These are phyloP conservation scores for Boletus calvinii DNA, from an alignment of 1,284 basidiomycete genomes.

Conservation along the genomic window DNA sequence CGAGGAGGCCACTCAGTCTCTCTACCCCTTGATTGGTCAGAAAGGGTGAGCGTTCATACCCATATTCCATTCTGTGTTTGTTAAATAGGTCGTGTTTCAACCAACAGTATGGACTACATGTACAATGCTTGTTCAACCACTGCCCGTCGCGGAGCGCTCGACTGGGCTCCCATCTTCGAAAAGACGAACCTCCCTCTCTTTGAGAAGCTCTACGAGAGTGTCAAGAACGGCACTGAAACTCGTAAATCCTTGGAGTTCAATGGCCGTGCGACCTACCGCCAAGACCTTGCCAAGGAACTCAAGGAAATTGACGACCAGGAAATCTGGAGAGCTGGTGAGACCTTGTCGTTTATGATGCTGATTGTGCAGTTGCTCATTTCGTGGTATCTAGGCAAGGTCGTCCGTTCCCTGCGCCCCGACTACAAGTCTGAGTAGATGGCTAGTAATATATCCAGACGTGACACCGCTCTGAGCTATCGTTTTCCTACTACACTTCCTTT, in stretches of 20 bases:
- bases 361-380: conserved; percentile 8
- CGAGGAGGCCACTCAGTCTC: conserved; percentile 97
- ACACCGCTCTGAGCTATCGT: conserved; percentile 12
- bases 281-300: conserved; percentile 93
- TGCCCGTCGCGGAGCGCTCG: conserved; percentile 95
- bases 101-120: conserved; percentile 96
- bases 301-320: conserved; percentile 96
- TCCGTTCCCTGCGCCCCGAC: conserved; percentile 77
- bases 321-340: conserved; percentile 92
- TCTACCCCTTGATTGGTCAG: conserved; percentile 95
- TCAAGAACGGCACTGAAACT: conserved; percentile 94
- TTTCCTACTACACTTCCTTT: conserved; percentile 7
- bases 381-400: conserved; percentile 58
- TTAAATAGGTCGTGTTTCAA: neutral
- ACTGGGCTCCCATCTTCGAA: conserved; percentile 99
- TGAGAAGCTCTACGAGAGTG: conserved; percentile 92
- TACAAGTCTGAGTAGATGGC: conserved; percentile 57
- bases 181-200: conserved; percentile 93
- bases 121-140: conserved; percentile 99
- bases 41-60: conserved; percentile 63
- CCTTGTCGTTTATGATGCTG: neutral
- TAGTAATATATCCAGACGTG: neutral
- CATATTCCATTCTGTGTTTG: neutral
- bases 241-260: conserved; percentile 97
- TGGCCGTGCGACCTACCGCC: conserved; percentile 87